Evolutionary conservation across 2,329 filamentous ascomycete species (phyloP).

Genomic region (Ophidiomyces ophidiicola): DNA sequence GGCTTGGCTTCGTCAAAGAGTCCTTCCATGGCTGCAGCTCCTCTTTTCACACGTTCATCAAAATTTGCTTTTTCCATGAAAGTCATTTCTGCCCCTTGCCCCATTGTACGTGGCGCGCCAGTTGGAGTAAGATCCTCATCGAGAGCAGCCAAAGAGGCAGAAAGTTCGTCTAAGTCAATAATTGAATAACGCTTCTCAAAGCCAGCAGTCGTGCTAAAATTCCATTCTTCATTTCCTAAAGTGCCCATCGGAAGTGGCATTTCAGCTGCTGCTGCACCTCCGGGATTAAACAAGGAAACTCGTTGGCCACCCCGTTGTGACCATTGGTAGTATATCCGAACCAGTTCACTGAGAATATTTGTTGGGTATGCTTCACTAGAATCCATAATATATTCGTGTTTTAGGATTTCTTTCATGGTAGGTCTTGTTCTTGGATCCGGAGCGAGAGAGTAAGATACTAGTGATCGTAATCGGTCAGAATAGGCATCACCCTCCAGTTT

Average conservation of each 20-base stretch:
- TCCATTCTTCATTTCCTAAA: slow-evolving; percentile 46
- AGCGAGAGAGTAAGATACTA: slow-evolving; percentile 35
- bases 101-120: slow-evolving; percentile 17
- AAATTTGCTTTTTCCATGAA: slow-evolving; percentile 41
- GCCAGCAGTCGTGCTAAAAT: slow-evolving; percentile 51
- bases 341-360: slow-evolving; percentile 33
- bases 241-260: slow-evolving; percentile 33
- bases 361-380: slow-evolving; percentile 36
- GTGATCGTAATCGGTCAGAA: slow-evolving; percentile 34
- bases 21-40: slow-evolving; percentile 44
- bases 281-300: slow-evolving; percentile 48
- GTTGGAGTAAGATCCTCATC: slow-evolving; percentile 26
- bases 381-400: slow-evolving; percentile 34
- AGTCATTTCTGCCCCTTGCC: slow-evolving; percentile 27
- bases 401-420: slow-evolving; percentile 35
- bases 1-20: slow-evolving; percentile 45
- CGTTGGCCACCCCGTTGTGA: slow-evolving; percentile 38
- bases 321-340: slow-evolving; percentile 40
- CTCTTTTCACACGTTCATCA: slow-evolving; percentile 46
- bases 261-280: slow-evolving; percentile 46
- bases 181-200: slow-evolving; percentile 44
- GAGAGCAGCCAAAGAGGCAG: slow-evolving; percentile 36
- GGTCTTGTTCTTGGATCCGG: slow-evolving; percentile 35
- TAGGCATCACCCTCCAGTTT: slow-evolving; percentile 34
- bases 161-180: slow-evolving; percentile 35